These are phyloP conservation scores for Fusarium pseudograminearum DNA, from an alignment of 2,329 filamentous ascomycete species.

Conservation along the genomic window DNA sequence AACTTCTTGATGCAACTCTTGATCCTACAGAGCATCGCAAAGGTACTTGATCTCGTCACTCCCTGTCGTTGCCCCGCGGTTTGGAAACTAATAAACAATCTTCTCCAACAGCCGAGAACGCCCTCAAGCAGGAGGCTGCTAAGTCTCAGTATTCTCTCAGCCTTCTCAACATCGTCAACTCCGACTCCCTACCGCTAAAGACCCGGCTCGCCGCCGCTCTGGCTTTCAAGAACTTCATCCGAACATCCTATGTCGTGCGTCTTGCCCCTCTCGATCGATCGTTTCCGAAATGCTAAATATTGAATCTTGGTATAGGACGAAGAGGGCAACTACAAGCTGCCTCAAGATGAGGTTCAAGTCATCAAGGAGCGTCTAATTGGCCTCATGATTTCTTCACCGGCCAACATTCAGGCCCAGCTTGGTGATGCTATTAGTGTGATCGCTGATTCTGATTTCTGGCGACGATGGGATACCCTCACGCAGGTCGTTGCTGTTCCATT, in stretches of 20 bases:
- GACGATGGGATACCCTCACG: constrained; percentile 95
- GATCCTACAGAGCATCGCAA: constrained; percentile 89
- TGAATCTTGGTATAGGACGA: constrained; percentile 72
- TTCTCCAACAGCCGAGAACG: constrained; percentile 76
- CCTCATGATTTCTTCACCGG: constrained; percentile 92
- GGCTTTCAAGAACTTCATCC: constrained; percentile 99
- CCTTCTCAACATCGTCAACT: constrained; percentile 90
- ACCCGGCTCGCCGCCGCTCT: constrained; percentile 89
- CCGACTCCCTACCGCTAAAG: constrained; percentile 76
- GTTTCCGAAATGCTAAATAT: constrained; percentile 37
- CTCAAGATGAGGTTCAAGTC: constrained; percentile 81
- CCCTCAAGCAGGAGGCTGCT: constrained; percentile 81
- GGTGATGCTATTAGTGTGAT: constrained; percentile 98
- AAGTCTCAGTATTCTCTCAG: constrained; percentile 89
- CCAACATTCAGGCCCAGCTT: constrained; percentile 90
- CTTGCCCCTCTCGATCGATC: constrained; percentile 17
- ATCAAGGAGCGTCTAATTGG: constrained; percentile 97
- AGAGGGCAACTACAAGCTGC: constrained; percentile 92
- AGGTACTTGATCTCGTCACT: constrained; percentile 66
- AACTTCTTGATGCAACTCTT: constrained; percentile 90
- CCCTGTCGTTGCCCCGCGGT: constrained; percentile 47
- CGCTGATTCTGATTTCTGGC: constrained; percentile 97
- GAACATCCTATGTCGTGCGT: constrained; percentile 87
- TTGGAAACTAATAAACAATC: constrained; percentile 54
- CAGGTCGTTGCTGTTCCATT: constrained; percentile 64